Evolutionary conservation across 345 rosid genomes (phyloP), one percentile per base, ranked within the genome.

Genomic region (Sisymbrium irio): DNA sequence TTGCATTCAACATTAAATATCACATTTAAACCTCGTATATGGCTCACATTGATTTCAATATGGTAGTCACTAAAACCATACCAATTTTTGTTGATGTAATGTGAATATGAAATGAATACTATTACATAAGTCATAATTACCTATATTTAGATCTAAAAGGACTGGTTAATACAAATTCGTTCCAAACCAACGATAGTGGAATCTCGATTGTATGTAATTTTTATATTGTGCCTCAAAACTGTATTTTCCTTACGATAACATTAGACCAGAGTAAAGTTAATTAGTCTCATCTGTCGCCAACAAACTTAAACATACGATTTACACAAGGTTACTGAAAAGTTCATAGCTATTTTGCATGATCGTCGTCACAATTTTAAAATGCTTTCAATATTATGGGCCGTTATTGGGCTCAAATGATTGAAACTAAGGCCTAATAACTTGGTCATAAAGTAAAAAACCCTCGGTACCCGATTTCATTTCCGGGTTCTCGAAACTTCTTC

Each of bases 401-500:
- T 70, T 46, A 9, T 1, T 50, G 70, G 55, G 76, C 55, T 53
- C 0, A 30, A 20, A 62, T 3, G 12, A 46, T 20, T n/a, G n/a
- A n/a, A 32, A 32, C 15, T 30, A n/a, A 56, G 57, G 73, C 54
- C 65, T 56, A 57, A 42, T 56, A 57, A 42, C 37, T 12, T 71
- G 42, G 61, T 14, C 25, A 39, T 67, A 54, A 27, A 40, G 18
- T 11, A 17, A 61, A 61, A 59, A 71, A 61, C 68, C 75, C 75
- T 71, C 32, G 25, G 39, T 25, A 3, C 1, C 41, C 22, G 18
- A 10, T n/a, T 47, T 36, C 3, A 4, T 30, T 14, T 46, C n/a
- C 27, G n/a, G n/a, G 46, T 55, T 7, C 30, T 65, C 40, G 53
- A 58, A 66, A 37, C 73, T 75, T 75, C 47, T 59, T 67, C 73